Evolutionary conservation across 2,329 filamentous ascomycete genomes (phyloP).

Genomic region (Fusarium sp.): DNA sequence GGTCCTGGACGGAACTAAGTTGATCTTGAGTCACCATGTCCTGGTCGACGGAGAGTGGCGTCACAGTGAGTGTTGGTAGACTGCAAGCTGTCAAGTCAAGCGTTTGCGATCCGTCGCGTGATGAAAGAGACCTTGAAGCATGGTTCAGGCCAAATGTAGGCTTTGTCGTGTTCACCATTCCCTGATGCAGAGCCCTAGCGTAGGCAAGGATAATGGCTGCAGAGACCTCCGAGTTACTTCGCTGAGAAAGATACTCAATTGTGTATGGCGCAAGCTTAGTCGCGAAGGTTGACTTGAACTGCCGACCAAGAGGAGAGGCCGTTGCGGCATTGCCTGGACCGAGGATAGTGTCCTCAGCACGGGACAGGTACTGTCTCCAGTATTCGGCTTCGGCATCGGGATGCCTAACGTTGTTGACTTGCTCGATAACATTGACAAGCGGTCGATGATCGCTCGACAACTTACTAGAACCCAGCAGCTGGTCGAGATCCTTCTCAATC

Average conservation of each 20-base stretch:
- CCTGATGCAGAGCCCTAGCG: not conserved
- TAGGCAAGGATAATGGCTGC: conserved; percentile 3
- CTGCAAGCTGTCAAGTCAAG: conserved; percentile 9
- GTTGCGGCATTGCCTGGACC: accelerated
- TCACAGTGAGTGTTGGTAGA: conserved; percentile 11
- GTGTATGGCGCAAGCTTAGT: accelerated
- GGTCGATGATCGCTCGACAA: not conserved
- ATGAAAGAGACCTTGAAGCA: conserved; percentile 18
- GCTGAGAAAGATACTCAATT: not conserved
- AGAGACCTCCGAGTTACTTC: not conserved
- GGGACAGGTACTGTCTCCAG: not conserved
- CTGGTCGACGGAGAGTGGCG: conserved; percentile 1
- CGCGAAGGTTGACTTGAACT: conserved; percentile 3
- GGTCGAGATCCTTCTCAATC: conserved; percentile 7
- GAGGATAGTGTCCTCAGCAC: conserved; percentile 4
- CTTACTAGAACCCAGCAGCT: not conserved
- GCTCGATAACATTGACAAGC: not conserved
- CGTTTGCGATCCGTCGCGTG: not conserved
- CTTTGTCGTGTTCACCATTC: accelerated
- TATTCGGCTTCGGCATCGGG: not conserved
- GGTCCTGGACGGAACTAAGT: not conserved
- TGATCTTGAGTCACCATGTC: not conserved
- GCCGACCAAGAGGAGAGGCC: not conserved
- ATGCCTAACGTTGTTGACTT: not conserved
- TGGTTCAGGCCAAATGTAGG: conserved; percentile 25